Evolutionary conservation across 140 eudicot genomes (phyloP).

Genomic region (Flaveria floridana): DNA sequence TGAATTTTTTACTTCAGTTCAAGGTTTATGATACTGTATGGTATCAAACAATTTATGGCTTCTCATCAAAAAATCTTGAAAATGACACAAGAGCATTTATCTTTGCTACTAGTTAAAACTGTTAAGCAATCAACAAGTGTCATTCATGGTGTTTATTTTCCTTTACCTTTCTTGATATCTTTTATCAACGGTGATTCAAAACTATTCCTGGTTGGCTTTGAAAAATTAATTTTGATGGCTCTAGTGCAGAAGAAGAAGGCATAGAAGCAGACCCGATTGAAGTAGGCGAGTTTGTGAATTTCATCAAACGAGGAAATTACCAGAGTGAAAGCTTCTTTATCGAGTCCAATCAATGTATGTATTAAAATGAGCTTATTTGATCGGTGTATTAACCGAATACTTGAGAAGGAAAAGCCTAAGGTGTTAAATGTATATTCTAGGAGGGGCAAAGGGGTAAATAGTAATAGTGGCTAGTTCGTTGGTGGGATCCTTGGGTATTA

Average conservation of each 20-base stretch:
- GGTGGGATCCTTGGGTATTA: too few relatives aligned
- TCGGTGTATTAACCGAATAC: too few relatives aligned
- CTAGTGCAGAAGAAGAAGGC: conserved; percentile 92
- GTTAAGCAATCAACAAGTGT: conserved; percentile 11
- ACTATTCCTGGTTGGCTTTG: conserved; percentile 19
- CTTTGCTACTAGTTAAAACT: background rate
- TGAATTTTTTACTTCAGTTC: background rate
- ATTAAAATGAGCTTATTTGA: background rate
- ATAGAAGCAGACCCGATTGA: conserved; percentile 72
- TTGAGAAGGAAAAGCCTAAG: too few relatives aligned
- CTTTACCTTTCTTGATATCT: background rate
- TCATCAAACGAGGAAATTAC: conserved; percentile 69
- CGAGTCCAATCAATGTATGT: conserved; percentile 86
- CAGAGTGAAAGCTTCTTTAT: conserved; percentile 73
- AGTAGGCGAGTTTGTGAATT: conserved; percentile 64
- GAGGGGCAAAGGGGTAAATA: too few relatives aligned
- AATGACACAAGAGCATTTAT: background rate
- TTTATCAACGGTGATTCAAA: conserved; percentile 14
- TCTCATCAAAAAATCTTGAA: background rate
- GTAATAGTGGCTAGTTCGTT: too few relatives aligned
- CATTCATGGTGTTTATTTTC: background rate
- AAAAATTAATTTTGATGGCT: conserved; percentile 36
- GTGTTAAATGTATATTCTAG: too few relatives aligned
- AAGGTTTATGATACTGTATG: background rate
- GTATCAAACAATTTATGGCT: background rate